phyloP scores from a whole-genome alignment of 169 alveolate species.

The Plasmodium coatneyi region DNA sequence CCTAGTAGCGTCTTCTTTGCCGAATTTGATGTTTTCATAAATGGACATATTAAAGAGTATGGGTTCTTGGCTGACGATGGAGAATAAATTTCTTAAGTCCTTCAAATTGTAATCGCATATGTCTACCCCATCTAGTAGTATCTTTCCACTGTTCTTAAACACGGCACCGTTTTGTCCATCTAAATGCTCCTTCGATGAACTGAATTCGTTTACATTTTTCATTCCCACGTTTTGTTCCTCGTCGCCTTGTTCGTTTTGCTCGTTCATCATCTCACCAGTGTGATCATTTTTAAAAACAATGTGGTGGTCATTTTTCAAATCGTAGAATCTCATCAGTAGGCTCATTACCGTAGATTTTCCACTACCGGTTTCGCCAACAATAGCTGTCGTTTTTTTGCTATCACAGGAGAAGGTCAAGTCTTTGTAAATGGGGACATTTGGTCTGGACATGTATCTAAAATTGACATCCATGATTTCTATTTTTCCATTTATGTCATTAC shows the following conservation, averaged over 20 bases:
- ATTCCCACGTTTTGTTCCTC: neutral
- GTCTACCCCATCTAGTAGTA: constrained; percentile 89
- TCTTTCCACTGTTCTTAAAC: constrained; percentile 82
- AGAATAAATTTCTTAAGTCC: constrained; percentile 69
- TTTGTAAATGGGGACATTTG: constrained; percentile 68
- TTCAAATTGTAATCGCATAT: constrained; percentile 85
- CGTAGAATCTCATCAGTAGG: constrained; percentile 91
- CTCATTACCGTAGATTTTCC: constrained; percentile 95
- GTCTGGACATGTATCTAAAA: constrained; percentile 63
- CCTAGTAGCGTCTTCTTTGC: constrained; percentile 91
- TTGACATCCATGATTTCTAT: constrained; percentile 46
- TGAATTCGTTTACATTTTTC: neutral
- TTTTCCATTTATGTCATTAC: constrained; percentile 15
- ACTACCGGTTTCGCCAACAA: constrained; percentile 95
- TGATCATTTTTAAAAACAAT: constrained; percentile 76
- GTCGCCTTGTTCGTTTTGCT: neutral
- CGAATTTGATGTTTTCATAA: constrained; percentile 92
- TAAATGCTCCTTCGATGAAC: neutral
- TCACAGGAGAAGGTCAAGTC: constrained; percentile 73
- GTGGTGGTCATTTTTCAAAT: constrained; percentile 82
- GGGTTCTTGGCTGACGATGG: constrained; percentile 92
- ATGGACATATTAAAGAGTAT: constrained; percentile 93
- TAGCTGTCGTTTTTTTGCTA: constrained; percentile 86
- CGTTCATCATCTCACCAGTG: neutral
- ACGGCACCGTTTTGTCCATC: constrained; percentile 10